Evolutionary conservation across 306 rosid genomes (phyloP), one percentile per base, ranked within the genome.

Genomic region (Luffa aegyptiaca): DNA sequence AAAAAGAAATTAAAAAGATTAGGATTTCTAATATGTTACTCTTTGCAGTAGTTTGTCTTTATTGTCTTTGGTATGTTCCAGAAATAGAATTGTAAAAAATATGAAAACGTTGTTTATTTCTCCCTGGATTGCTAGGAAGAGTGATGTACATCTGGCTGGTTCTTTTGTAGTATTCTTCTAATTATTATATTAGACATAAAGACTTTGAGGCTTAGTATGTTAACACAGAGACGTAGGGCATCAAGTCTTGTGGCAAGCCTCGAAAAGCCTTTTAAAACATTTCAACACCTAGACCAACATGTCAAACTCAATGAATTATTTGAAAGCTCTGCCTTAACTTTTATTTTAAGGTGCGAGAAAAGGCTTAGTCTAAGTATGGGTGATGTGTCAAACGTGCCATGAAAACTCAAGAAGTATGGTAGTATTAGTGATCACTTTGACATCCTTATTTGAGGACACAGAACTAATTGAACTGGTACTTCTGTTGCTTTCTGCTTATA

Each of bases 401-500:
- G 46, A n/a, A 51, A 53, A 33, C 31, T 17, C 21, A 8, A 68
- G 75, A 75, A 36, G 62, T 55, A 53, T 73, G 17, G 63, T 51
- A 6, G 39, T 26, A 21, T 20, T 35, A 48, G 39, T 73, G 0
- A 9, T 64, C 44, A 31, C 10, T 76, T 56, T 76, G 68, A 55
- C 11, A 56, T 76, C 13, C 37, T 39, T 76, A 3, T 18, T 61
- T 10, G 59, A 78, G 36, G 45, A 62, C 10, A 14, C 31, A 31
- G 16, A 62, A 35, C 74, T 63, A 18, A 77, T 64, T 11, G 64
- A 31, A 80, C 5, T 16, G 72, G 82, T 82, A 64, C 52, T 82
- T 83, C 77, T 36, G 31, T 56, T 82, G 68, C 70, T 77, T 56
- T 88, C 77, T 81, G 80, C 55, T 78, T 26, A 35, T 80, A 55